Evolutionary conservation across 345 rosid genomes (phyloP).

Genomic region (Rhodomyrtus tomentosa): DNA sequence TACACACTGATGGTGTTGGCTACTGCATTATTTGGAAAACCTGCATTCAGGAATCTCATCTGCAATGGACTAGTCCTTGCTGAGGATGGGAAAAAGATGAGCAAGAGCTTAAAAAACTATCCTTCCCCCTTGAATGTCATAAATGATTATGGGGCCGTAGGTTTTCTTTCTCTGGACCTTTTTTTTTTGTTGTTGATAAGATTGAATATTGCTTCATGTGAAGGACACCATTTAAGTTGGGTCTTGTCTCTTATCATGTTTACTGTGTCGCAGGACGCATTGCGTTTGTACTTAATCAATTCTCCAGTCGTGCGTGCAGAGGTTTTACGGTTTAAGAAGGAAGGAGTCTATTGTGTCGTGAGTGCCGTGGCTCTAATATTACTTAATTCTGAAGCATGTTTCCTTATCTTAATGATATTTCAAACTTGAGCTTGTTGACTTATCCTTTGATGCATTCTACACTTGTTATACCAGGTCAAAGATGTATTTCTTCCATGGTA

Average conservation of each 20-base stretch:
- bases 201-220: neutral
- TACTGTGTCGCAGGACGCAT: constrained; percentile 57
- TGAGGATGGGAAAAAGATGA: constrained; percentile 98
- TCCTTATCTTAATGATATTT: neutral
- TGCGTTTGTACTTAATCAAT: constrained; percentile 83
- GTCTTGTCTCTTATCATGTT: neutral
- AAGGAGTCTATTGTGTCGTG: constrained; percentile 89
- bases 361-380: constrained; percentile 19
- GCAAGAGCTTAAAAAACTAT: constrained; percentile 79
- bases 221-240: neutral
- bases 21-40: constrained; percentile 90
- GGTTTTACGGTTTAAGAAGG: constrained; percentile 84
- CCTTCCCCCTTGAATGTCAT: constrained; percentile 90
- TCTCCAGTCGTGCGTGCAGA: constrained; percentile 99
- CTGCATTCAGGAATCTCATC: constrained; percentile 85
- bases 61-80: constrained; percentile 99
- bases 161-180: constrained; percentile 5
- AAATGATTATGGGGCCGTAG: constrained; percentile 91
- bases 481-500: constrained; percentile 99
- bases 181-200: too few species aligned
- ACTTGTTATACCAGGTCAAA: constrained; percentile 52
- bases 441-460: neutral
- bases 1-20: constrained; percentile 99
- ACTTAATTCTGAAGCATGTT: neutral
- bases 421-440: neutral